Percentiles rank a stretch among this genome's conserved stretches.
Conservation (phyloP, 2,329 filamentous ascomycete genomes). For the Paecilomyces dactylethromorphus region DNA sequence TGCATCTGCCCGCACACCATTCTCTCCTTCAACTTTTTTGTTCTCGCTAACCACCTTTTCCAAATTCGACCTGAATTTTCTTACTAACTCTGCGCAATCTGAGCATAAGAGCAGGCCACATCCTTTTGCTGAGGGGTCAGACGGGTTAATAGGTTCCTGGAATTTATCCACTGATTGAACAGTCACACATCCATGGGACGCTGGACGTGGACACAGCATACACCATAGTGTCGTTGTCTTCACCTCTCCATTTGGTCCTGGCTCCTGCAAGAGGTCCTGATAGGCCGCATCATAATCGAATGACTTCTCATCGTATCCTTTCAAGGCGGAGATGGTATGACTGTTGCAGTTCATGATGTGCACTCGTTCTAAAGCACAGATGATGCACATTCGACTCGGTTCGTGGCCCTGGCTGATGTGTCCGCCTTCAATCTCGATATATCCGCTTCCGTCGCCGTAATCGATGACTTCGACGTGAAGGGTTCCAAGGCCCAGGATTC, state of each 20-base stretch:
- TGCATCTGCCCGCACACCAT: constrained; percentile 19
- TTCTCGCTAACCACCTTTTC: constrained; percentile 10
- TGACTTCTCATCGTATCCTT: constrained; percentile 6
- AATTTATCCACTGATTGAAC: constrained; percentile 8
- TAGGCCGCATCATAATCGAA: constrained; percentile 21
- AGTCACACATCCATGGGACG: constrained; percentile 26
- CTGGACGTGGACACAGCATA: constrained; percentile 33
- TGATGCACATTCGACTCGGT: constrained; percentile 31
- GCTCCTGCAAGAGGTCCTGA: constrained; percentile 9
- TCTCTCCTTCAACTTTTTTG: constrained; percentile 5
- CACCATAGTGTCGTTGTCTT: constrained; percentile 26
- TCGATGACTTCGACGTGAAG: constrained; percentile 26
- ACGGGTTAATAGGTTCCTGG: constrained; percentile 6
- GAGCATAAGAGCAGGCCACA: constrained; percentile 26
- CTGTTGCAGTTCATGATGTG: constrained; percentile 27
- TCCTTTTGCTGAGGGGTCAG: constrained; percentile 9
- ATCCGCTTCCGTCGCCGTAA: constrained; percentile 27
- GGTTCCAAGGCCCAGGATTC: constrained; percentile 32
- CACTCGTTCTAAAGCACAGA: constrained; percentile 28
- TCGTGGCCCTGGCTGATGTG: constrained; percentile 24
- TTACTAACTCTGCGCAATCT: constrained; percentile 14
- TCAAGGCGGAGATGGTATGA: constrained; percentile 23
- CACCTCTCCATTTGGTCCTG: not conserved
- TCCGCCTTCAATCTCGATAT: constrained; percentile 32
- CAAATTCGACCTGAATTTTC: constrained; percentile 13